Evolutionary conservation across 2,329 filamentous ascomycete species (phyloP).

Genomic region (Colletotrichum costaricense): DNA sequence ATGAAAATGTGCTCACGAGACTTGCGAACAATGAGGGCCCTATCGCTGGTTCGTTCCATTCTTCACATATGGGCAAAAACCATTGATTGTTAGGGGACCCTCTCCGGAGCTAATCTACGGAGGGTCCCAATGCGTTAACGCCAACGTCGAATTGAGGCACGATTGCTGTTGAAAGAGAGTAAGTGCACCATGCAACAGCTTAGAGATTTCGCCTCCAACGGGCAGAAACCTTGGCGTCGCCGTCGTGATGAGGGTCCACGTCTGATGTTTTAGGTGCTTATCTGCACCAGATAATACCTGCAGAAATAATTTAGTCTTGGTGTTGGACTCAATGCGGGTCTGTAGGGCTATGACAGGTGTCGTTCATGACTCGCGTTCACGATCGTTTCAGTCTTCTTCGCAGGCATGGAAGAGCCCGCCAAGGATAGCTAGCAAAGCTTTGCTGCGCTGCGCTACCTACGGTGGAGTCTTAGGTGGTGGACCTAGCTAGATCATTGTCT

Average conservation of each 20-base stretch:
- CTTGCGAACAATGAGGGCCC: background rate
- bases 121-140: background rate
- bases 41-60: background rate
- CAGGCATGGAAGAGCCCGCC: background rate
- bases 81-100: background rate
- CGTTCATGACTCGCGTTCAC: constrained; percentile 13
- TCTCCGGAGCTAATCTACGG: background rate
- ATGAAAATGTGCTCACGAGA: background rate
- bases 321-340: constrained; percentile 1
- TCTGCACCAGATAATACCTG: background rate
- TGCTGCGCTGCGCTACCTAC: background rate
- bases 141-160: background rate
- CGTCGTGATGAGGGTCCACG: background rate
- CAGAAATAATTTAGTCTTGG: background rate
- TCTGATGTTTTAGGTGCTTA: background rate
- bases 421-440: background rate
- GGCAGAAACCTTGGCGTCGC: background rate
- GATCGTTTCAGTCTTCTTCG: background rate
- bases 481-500: background rate
- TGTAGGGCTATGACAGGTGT: constrained; percentile 19
- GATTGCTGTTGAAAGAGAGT: background rate
- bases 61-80: background rate
- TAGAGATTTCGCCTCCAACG: background rate
- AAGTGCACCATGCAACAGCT: background rate
- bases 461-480: background rate